Evolutionary conservation across 2,329 filamentous ascomycete species (phyloP), one percentile per base, ranked within the genome.

Genomic region (Xylariomycetidae sp.): DNA sequence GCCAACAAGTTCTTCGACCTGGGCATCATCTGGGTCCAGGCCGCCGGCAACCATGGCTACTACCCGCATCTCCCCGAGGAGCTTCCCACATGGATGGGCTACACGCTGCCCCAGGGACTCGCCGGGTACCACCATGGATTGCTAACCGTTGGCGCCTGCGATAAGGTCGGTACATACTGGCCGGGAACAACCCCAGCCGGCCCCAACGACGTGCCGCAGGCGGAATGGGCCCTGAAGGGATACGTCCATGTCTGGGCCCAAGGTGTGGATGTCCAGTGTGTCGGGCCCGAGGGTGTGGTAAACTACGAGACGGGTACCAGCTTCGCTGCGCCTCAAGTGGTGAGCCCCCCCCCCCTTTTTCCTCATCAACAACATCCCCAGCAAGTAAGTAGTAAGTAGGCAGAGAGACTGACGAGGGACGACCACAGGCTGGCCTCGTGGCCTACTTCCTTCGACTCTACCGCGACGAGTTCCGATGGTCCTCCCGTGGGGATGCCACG

Each of bases 271-370:
- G 31, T 33, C 4, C 8, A n/a, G 23, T 6, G 10, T 10, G 7
- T 9, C 12, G 22, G 31, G 6, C 6, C 6, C 6, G 23, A 14
- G 6, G 24, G 24, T 10, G 8, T 10, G 6, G 15, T 19, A 13
- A n/a, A 6, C 6, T 14, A 6, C 9, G 10, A 4, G 29, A 22
- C 16, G 10, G 31, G 31, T 6, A 33, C 31, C 10, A 26, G 23
- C 22, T 33, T 26, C 31, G 22, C 31, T 10, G 23, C 31, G 6
- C 31, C 31, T n/a, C 22, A 26, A 26, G 31, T 33, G 13, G 26
- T 29, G 10, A 9, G 26, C 18, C 26, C 10, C n/a, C 18, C 20
- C n/a, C n/a, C n/a, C n/a, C n/a, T n/a, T n/a, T n/a, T n/a, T n/a
- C n/a, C n/a, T n/a, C n/a, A n/a, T n/a, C n/a, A n/a, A n/a, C n/a